Base-by-base conservation (phyloP, 2,329 filamentous ascomycete genomes). In the Ophiocordyceps camponoti-floridani region DNA sequence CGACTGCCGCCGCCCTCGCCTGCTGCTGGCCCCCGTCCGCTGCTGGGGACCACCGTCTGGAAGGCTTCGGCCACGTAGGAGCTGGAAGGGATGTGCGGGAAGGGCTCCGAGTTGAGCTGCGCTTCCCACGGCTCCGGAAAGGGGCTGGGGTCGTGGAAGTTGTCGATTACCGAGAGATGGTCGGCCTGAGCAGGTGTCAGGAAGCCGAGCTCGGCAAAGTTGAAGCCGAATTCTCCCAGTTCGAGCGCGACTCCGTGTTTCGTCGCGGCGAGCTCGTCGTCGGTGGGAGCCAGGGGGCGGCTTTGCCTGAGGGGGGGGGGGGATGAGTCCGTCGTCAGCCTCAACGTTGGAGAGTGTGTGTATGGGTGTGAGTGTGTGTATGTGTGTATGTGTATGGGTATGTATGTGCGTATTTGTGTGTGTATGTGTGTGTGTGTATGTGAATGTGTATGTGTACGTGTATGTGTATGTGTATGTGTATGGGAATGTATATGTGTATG, bases 141-240 rank as follows among this genome's bases (percentile, higher is more conserved):
- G 16, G 50, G 37, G 19, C 47, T 31, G n/a, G 50, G 37, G 19
- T 47, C 28, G 28, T 52, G 52, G 18, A 48, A 50, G 26, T 47
- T 41, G 16, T 52, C 47, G 18, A 47, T 41, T 11, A 47, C 49
- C 7, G 58, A 58, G 52, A 62, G 56, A 49, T 58, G 54, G 41
- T 42, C 50, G 16, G 50, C 42, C 14, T 51, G 47, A n/a, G 47
- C 44, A 4, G 47, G 43, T 26, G 49, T 47, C 40, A 59, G 58
- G 49, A 60, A 58, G 14, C 51, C 54, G 23, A 61, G 50, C 44
- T 61, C 54, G 28, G 57, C 57, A 49, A 64, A 56, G 45, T 53
- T 54, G 48, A 64, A 62, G 53, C 53, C 52, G 51, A 63, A 61
- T 47, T 62, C 55, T 47, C 52, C 50, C 41, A 57, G 50, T 33